Conservation (phyloP, 805 yeast species). For the Wickerhamiella qilinensis region DNA sequence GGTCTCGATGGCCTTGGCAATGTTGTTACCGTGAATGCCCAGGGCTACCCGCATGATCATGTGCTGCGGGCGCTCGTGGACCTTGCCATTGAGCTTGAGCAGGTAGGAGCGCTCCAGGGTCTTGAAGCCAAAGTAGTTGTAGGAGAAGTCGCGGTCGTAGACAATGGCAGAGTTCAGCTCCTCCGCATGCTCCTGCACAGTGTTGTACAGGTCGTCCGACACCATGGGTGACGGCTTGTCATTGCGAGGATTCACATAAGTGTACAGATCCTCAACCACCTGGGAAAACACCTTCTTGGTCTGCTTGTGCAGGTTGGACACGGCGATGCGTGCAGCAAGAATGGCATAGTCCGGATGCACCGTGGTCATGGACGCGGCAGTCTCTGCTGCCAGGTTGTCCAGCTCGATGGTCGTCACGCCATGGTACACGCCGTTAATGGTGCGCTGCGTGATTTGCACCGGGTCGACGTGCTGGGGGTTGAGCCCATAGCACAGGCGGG, state of each 20-base stretch:
- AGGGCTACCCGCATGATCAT: slow-evolving; percentile 80
- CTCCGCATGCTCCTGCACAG: slow-evolving; percentile 47
- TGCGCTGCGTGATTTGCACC: slow-evolving; percentile 88
- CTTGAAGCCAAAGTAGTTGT: slow-evolving; percentile 78
- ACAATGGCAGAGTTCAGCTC: slow-evolving; percentile 59
- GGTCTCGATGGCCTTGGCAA: slow-evolving; percentile 57
- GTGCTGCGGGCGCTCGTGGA: slow-evolving; percentile 88
- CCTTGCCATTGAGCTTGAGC: slow-evolving; percentile 41
- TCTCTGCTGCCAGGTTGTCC: slow-evolving; percentile 79
- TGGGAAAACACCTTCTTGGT: slow-evolving; percentile 74
- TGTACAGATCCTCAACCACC: slow-evolving; percentile 56
- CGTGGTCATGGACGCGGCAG: slow-evolving; percentile 95
- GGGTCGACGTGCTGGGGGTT: slow-evolving; percentile 88
- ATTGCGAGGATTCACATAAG: slow-evolving; percentile 69
- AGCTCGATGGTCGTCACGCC: slow-evolving; percentile 91
- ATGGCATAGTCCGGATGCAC: slow-evolving; percentile 95
- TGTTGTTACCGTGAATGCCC: slow-evolving; percentile 67
- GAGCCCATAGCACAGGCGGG: slow-evolving; percentile 86
- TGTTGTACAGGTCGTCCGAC: slow-evolving; percentile 44
- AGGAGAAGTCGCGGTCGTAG: slow-evolving; percentile 59
- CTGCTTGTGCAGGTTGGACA: slow-evolving; percentile 86
- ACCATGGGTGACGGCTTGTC: slow-evolving; percentile 54
- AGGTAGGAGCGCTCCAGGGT: slow-evolving; percentile 83
- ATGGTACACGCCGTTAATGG: slow-evolving; percentile 89
- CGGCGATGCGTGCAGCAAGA: slow-evolving; percentile 89